Evolutionary conservation across 805 yeast species (phyloP).

Genomic region (Zygosaccharomyces lentus): DNA sequence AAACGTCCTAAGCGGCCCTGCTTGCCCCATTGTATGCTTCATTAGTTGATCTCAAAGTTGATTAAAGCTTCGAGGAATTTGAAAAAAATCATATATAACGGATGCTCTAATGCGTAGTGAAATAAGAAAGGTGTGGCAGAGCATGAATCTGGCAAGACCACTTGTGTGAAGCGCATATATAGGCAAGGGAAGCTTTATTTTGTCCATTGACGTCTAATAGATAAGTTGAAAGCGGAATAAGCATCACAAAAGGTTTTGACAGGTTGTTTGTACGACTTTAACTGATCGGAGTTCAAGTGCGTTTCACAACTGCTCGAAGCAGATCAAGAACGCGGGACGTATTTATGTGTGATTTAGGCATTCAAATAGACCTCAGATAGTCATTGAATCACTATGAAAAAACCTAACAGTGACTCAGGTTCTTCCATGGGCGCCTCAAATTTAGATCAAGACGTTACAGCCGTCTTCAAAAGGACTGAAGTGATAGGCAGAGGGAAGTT

Average conservation of each 20-base stretch:
- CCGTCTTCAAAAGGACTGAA: conserved; percentile 72
- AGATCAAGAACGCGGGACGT: background rate
- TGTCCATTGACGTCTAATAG: background rate
- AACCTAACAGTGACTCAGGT: conserved; percentile 3
- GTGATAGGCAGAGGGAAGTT: conserved; percentile 95
- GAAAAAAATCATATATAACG: conserved; percentile 6
- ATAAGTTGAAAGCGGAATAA: background rate
- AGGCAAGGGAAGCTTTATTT: background rate
- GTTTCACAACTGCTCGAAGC: background rate
- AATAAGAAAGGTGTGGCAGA: background rate
- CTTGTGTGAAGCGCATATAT: background rate
- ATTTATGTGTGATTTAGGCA: background rate
- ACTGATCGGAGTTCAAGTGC: background rate
- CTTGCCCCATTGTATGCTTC: background rate
- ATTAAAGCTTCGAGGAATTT: background rate
- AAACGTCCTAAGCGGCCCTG: background rate
- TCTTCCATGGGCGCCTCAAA: background rate
- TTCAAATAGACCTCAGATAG: background rate
- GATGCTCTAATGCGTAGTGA: background rate
- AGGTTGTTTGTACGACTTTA: background rate
- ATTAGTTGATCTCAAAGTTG: background rate
- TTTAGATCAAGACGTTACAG: conserved; percentile 29
- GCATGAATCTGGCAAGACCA: background rate
- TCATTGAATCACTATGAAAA: conserved; percentile 7
- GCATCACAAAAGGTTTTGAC: background rate